Percentiles rank a stretch among this genome's conserved stretches.
Evolutionary conservation across 2,329 filamentous ascomycete species (phyloP).

Genomic region (Chaetothyriales sp.): DNA sequence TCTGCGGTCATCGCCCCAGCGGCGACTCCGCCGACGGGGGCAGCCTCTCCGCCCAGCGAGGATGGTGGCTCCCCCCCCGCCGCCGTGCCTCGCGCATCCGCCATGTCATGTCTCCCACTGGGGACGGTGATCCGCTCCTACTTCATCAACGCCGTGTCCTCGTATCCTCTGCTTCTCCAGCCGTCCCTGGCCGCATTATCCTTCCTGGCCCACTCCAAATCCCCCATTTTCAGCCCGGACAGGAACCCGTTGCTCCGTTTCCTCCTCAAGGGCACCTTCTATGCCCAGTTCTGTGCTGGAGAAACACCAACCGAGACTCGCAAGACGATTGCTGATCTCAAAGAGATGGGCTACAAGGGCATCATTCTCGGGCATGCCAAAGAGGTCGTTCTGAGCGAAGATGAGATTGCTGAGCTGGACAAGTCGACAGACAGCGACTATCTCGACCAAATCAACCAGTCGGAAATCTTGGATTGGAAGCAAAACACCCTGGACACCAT

Average conservation of each 20-base stretch:
- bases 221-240: slow-evolving; percentile 55
- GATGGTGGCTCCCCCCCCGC: background rate
- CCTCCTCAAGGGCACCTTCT: slow-evolving; percentile 68
- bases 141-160: slow-evolving; percentile 16
- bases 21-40: background rate
- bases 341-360: slow-evolving; percentile 62
- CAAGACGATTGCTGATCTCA: slow-evolving; percentile 48
- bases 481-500: slow-evolving; percentile 62
- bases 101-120: slow-evolving; percentile 14
- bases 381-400: slow-evolving; percentile 54
- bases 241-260: slow-evolving; percentile 55
- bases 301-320: slow-evolving; percentile 55
- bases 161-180: slow-evolving; percentile 40
- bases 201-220: slow-evolving; percentile 53
- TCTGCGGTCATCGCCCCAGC: slow-evolving; percentile 5
- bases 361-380: slow-evolving; percentile 73
- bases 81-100: slow-evolving; percentile 5
- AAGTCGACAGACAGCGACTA: slow-evolving; percentile 1
- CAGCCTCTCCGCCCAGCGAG: background rate
- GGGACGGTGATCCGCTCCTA: slow-evolving; percentile 15
- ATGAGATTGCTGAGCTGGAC: slow-evolving; percentile 16
- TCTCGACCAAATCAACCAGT: slow-evolving; percentile 11
- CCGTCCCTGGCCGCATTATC: slow-evolving; percentile 56
- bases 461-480: slow-evolving; percentile 44
- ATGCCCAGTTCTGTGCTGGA: slow-evolving; percentile 81